phyloP scores from a whole-genome alignment of 2,329 filamentous ascomycete species.

The Fusarium circinatum region DNA sequence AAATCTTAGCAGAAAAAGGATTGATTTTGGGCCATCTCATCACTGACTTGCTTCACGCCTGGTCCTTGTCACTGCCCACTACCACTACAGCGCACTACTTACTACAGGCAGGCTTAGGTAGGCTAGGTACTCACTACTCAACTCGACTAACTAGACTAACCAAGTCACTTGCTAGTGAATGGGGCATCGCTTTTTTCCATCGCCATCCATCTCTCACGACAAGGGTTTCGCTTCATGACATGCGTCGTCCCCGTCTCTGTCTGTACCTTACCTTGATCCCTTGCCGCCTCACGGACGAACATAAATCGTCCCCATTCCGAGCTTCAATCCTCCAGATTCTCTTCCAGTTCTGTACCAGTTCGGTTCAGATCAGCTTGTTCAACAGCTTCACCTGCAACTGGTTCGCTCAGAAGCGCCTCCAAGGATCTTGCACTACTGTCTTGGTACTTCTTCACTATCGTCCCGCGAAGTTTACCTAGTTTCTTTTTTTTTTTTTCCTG shows the following conservation, averaged over 20 bases:
- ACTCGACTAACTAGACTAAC: background rate
- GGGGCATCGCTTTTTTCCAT: slow-evolving; percentile 38
- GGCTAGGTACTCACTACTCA: background rate
- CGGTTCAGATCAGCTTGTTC: slow-evolving; percentile 37
- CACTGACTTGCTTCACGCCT: slow-evolving; percentile 42
- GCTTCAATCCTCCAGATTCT: slow-evolving; percentile 26
- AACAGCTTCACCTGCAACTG: slow-evolving; percentile 37
- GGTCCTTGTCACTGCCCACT: slow-evolving; percentile 42
- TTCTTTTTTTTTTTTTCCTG: slow-evolving; percentile 3
- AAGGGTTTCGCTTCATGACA: slow-evolving; percentile 43
- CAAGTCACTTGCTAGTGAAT: slow-evolving; percentile 35
- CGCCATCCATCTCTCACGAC: slow-evolving; percentile 35
- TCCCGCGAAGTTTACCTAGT: slow-evolving; percentile 26
- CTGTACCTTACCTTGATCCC: slow-evolving; percentile 28
- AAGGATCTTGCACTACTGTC: slow-evolving; percentile 40
- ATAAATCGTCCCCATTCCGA: slow-evolving; percentile 45
- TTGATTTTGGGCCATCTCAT: slow-evolving; percentile 34
- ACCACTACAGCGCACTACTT: slow-evolving; percentile 11
- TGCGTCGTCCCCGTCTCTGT: slow-evolving; percentile 33
- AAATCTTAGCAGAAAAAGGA: slow-evolving; percentile 45
- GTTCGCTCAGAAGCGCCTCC: slow-evolving; percentile 41
- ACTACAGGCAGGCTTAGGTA: background rate
- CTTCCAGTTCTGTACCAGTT: slow-evolving; percentile 34
- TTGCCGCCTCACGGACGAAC: slow-evolving; percentile 46
- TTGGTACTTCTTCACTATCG: slow-evolving; percentile 44